phyloP scores from a whole-genome alignment of 164 flowering plant species.

The Platanus orientalis region DNA sequence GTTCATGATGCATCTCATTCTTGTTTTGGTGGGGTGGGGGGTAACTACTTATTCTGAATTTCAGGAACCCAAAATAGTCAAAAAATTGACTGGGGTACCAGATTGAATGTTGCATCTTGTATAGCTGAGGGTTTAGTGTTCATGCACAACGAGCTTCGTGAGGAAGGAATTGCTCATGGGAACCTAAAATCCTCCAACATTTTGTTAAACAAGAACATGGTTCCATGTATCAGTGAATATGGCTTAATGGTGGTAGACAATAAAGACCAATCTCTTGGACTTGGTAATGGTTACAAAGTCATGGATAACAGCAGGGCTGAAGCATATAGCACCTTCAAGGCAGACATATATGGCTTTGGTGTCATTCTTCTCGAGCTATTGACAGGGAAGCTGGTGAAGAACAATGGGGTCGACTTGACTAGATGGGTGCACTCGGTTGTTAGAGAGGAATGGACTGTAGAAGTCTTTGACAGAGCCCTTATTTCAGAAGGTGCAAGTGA shows the following conservation, averaged over 20 bases:
- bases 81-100: slow-evolving; percentile 54
- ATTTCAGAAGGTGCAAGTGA: slow-evolving; percentile 47
- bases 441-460: no score
- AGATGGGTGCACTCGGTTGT: slow-evolving; percentile 58
- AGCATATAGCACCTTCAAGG: slow-evolving; percentile 26
- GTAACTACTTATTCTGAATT: no score
- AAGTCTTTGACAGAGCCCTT: slow-evolving; percentile 53
- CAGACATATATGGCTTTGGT: no score
- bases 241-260: slow-evolving; percentile 40
- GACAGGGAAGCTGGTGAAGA: slow-evolving; percentile 53
- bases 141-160: slow-evolving; percentile 44
- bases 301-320: neutral
- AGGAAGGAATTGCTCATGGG: slow-evolving; percentile 52
- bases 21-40: no score
- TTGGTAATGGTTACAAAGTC: slow-evolving; percentile 6
- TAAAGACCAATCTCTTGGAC: slow-evolving; percentile 17
- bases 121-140: slow-evolving; percentile 44
- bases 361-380: slow-evolving; percentile 64
- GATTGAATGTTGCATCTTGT: slow-evolving; percentile 43
- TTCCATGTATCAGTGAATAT: slow-evolving; percentile 57
- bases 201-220: slow-evolving; percentile 41
- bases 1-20: neutral
- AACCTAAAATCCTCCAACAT: slow-evolving; percentile 74
- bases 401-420: slow-evolving; percentile 48
- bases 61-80: slow-evolving; percentile 39